These are phyloP conservation scores for Misopates orontium DNA, from an alignment of 257 asterid species.

Conservation along the genomic window DNA sequence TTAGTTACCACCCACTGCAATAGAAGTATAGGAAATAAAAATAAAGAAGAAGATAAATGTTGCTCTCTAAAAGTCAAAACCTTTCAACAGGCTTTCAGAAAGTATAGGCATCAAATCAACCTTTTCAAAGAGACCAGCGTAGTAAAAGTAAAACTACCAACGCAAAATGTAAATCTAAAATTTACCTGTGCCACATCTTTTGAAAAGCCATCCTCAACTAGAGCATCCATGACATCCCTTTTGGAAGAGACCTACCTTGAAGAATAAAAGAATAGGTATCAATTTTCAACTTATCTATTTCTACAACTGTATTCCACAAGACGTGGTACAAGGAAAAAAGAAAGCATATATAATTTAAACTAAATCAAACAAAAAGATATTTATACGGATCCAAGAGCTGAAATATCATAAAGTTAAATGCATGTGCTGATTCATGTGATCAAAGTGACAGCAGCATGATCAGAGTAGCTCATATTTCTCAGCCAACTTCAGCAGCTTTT, in stretches of 20 bases:
- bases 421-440: conserved; percentile 8
- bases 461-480: neutral
- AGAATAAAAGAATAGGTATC: conserved; percentile 36
- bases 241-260: conserved; percentile 88
- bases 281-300: conserved; percentile 11
- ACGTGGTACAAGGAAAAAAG: neutral
- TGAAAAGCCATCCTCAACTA: conserved; percentile 78
- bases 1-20: conserved; percentile 95
- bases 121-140: neutral
- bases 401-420: neutral
- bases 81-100: neutral
- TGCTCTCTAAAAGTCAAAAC: neutral
- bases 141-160: neutral
- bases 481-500: neutral
- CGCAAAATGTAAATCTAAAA: conserved; percentile 3
- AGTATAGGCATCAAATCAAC: neutral
- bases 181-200: conserved; percentile 92
- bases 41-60: neutral
- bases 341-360: neutral
- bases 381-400: neutral
- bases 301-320: neutral
- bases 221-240: conserved; percentile 68
- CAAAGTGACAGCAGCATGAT: conserved; percentile 7
- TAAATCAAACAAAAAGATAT: neutral
- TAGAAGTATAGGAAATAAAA: conserved; percentile 7